Evolutionary conservation across 1,139 yeast species (phyloP), one percentile per base, ranked within the genome.

Genomic region (Pneumocystis sp.): DNA sequence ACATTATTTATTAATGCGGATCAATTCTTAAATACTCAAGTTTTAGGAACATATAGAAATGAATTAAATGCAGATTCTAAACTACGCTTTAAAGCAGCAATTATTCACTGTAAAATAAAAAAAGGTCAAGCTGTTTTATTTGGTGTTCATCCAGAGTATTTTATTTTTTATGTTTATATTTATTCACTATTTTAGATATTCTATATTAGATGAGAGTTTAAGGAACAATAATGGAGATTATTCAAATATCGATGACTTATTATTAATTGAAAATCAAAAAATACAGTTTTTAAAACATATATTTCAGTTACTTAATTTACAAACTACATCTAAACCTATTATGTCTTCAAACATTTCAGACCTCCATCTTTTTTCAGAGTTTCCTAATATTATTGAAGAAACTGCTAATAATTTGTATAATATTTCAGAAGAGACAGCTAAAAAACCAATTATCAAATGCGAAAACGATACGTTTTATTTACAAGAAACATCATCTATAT

Each of bases 121-220:
- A 78, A 81, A 63, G 98, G 98, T 1, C 78, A 77, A 56, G 96
- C 85, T 0, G 74, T 93, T 1, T 78, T 93, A n/a, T 79, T 87
- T 2, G 97, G 97, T 0, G 81, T 90, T 0, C 98, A 95, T 74
- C 96, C 97, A 0, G 99, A 95, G 74, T 89, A 50, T 25, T 96
- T 95, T 1, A 84, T 93, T 0, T 83, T 25, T 50, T 21, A 17
- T 45, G 6, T 45, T 50, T 10, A n/a, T 7, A 25, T 50, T 50
- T 12, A 50, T 12, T 12, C 21, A 19, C 5, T 50, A 25, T 25
- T 50, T 7, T 50, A 50, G 57, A 4, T 50, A 25, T 50, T 50
- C 57, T 50, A 29, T 3, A 25, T 50, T 50, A 10, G 21, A 10
- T 19, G 21, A 15, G 10, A 31, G 12, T 50, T 25, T 50, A 15